Evolutionary conservation across 2,329 filamentous ascomycete genomes (phyloP), one percentile per base, ranked within the genome.

Genomic region (Alternaria novae-zelandiae): DNA sequence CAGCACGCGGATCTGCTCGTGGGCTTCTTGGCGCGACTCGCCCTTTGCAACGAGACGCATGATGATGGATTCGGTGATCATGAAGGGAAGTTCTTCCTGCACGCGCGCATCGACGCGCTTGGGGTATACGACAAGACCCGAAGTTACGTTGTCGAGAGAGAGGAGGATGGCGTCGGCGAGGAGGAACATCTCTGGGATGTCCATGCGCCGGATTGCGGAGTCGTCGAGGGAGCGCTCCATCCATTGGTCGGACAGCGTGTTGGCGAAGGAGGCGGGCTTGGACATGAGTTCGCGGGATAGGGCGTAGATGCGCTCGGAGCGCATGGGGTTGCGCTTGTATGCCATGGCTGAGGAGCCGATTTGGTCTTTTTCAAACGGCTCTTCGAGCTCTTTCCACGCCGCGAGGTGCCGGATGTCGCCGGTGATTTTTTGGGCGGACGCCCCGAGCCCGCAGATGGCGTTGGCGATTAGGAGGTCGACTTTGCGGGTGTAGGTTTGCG

Each of bases 1-100:
- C 47, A 97, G 86, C 2, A 97, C 91, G 57, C 80, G 90, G 73
- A 97, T 94, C 80, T 95, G 83, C 82, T 97, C 94, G 80, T 97
- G 94, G 1, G 92, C 91, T 59, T 94, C 92, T 78, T 96, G 93
- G 54, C 93, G 84, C 10, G 88, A 91, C 26, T 84, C 86, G 30
- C 92, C 92, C 74, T 89, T 86, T 60, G 88, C 87, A 26, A 90
- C 88, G 59, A 95, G 85, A 70, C 88, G 89, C 92, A 96, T 80
- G 73, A 80, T 80, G 68, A 80, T 78, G 63, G 73, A 83, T 73
- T 86, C 85, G 8, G 90, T 94, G 8, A 89, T 86, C 91, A 95
- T 96, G 82, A 97, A 97, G 1, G 94, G 94, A 13, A 97, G 87
- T 81, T 96, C 92, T 65, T 89, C 86, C 70, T 89, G 86, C 32